These are phyloP conservation scores for Penicillium sp. DNA, from an alignment of 2,329 filamentous ascomycete species.

Conservation along the genomic window DNA sequence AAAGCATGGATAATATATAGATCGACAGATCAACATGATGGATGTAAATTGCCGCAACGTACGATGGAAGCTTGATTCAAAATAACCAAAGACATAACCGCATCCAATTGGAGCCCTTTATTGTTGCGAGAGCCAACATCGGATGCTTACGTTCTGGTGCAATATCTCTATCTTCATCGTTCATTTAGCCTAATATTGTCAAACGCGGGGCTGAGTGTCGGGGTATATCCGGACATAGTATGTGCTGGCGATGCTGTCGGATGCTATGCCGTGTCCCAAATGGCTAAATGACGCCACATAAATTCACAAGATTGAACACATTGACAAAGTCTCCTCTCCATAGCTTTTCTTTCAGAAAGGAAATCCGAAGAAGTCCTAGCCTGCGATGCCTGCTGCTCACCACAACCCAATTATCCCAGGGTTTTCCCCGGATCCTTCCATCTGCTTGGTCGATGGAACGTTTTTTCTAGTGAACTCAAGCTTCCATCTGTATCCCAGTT, in stretches of 20 bases:
- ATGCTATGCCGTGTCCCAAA: neutral
- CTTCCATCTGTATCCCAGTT: constrained; percentile 49
- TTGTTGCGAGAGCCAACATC: neutral
- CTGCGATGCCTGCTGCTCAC: neutral
- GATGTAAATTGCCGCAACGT: neutral
- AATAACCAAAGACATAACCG: neutral
- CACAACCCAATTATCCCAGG: constrained; percentile 49
- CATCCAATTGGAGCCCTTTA: neutral
- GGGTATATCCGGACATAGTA: too few species aligned
- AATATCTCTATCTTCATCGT: neutral
- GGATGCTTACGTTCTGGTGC: too few species aligned
- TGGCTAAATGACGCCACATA: constrained; percentile 1
- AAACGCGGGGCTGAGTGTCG: neutral
- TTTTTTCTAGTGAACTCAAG: constrained; percentile 49
- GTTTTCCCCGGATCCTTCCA: constrained; percentile 49
- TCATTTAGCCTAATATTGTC: neutral
- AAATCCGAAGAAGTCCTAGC: neutral
- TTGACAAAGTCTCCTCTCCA: neutral
- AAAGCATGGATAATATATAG: neutral
- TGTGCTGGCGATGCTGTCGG: neutral
- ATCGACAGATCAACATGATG: neutral
- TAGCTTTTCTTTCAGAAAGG: too few species aligned
- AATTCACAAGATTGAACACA: neutral
- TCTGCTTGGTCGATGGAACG: constrained; percentile 42
- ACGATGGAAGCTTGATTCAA: neutral